phyloP scores from a whole-genome alignment of 371 early-diverging fungal genomes.

The Saksenaea oblongispora region DNA sequence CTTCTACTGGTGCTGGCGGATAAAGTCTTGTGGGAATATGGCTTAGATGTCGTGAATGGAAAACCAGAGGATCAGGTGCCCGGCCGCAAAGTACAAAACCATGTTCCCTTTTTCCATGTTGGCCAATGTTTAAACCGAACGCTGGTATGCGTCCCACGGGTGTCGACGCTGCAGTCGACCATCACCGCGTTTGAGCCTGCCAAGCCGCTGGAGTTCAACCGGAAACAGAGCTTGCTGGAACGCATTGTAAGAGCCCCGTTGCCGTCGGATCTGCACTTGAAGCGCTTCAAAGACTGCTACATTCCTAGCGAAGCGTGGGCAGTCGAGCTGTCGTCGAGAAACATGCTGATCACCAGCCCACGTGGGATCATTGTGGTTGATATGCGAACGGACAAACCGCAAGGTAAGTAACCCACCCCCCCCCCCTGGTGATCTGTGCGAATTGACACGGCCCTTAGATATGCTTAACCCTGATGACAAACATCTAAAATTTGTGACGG shows the following conservation, averaged over 20 bases:
- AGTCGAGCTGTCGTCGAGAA: constrained; percentile 35
- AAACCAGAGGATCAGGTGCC: constrained; percentile 33
- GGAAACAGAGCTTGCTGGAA: constrained; percentile 12
- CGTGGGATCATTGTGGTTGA: constrained; percentile 47
- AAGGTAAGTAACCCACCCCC: constrained; percentile 30
- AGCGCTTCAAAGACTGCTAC: constrained; percentile 40
- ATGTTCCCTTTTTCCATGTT: constrained; percentile 45
- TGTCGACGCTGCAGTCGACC: constrained; percentile 34
- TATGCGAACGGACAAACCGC: constrained; percentile 43
- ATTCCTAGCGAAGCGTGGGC: constrained; percentile 47
- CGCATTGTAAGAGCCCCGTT: constrained; percentile 10
- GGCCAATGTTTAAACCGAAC: constrained; percentile 34
- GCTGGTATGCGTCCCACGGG: constrained; percentile 43
- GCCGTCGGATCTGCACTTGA: constrained; percentile 24
- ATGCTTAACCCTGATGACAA: constrained; percentile 42
- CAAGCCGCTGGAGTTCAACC: constrained; percentile 15
- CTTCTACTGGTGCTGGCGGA: constrained; percentile 43
- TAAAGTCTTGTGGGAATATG: constrained; percentile 38
- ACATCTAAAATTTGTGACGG: constrained; percentile 37
- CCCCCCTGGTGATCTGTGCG: not conserved
- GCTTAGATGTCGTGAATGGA: constrained; percentile 33
- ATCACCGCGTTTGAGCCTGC: constrained; percentile 33
- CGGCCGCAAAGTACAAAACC: constrained; percentile 32
- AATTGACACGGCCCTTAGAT: constrained; percentile 18
- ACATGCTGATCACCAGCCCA: constrained; percentile 46